Percentiles rank a stretch among this genome's conserved stretches.
These are phyloP conservation scores for Kwoniella sp. DNA, from an alignment of 768 basidiomycete genomes.

Conservation along the genomic window DNA sequence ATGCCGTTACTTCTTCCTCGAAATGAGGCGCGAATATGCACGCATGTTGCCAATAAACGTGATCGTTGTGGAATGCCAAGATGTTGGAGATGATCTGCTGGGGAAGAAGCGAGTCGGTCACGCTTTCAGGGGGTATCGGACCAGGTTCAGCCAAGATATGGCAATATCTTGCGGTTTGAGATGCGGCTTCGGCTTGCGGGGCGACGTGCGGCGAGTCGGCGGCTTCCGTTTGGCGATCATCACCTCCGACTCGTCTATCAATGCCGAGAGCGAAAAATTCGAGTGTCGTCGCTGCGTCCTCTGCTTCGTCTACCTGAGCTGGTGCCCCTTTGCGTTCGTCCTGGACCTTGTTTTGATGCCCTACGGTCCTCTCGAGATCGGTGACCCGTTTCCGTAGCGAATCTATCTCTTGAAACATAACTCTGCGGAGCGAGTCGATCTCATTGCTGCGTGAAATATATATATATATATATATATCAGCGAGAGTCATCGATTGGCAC, in stretches of 20 bases:
- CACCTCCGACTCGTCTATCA: constrained; percentile 21
- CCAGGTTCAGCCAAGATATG: constrained; percentile 13
- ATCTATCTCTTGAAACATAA: constrained; percentile 12
- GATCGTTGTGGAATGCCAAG: constrained; percentile 14
- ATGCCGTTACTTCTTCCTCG: constrained; percentile 19
- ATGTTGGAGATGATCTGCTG: constrained; percentile 9
- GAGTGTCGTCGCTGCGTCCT: constrained; percentile 29
- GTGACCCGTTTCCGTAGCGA: constrained; percentile 10
- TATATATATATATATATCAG: background rate
- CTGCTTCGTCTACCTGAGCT: background rate
- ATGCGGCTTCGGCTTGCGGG: background rate
- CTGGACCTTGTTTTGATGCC: background rate
- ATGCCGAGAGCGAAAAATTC: constrained; percentile 31
- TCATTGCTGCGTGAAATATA: background rate
- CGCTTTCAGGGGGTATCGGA: constrained; percentile 11
- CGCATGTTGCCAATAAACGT: constrained; percentile 31
- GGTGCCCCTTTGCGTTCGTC: background rate
- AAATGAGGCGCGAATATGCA: constrained; percentile 27
- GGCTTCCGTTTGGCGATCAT: too few species aligned
- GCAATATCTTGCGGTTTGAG: background rate
- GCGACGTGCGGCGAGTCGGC: too few species aligned
- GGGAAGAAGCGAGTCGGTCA: constrained; percentile 27
- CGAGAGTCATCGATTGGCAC: background rate
- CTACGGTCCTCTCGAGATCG: constrained; percentile 10
- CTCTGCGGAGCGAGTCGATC: constrained; percentile 1